phyloP scores from a whole-genome alignment of 495 filamentous ascomycete genomes.

The Sordaria brevicollis region DNA sequence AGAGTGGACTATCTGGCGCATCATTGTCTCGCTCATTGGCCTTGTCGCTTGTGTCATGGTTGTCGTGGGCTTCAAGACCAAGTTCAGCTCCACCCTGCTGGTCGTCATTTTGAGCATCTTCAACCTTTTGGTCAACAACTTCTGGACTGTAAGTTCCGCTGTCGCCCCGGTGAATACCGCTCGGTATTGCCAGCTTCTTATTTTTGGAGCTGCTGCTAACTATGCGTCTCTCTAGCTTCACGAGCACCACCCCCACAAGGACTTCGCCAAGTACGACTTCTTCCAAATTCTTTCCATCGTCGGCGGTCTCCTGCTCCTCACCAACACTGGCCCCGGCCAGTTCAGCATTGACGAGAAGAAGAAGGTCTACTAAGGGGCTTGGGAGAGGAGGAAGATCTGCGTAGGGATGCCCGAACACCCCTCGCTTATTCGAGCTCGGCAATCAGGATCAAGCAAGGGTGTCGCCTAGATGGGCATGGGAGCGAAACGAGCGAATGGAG shows the following conservation, averaged over 20 bases:
- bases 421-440: neutral
- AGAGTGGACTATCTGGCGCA: constrained; percentile 77
- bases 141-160: constrained; percentile 95
- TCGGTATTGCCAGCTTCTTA: neutral
- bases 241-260: constrained; percentile 95
- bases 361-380: constrained; percentile 77
- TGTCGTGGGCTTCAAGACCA: constrained; percentile 98
- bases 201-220: constrained; percentile 6
- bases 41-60: constrained; percentile 95
- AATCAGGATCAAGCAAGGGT: neutral
- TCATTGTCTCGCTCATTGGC: constrained; percentile 73
- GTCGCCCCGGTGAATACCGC: neutral
- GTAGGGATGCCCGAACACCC: neutral
- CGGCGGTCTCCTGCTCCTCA: constrained; percentile 84
- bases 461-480: neutral
- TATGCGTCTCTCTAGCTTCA: constrained; percentile 56
- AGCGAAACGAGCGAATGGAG: neutral
- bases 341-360: constrained; percentile 99
- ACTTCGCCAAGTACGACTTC: constrained; percentile 99
- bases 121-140: constrained; percentile 97
- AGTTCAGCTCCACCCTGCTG: constrained; percentile 89
- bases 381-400: neutral
- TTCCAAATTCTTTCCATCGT: constrained; percentile 99
- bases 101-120: constrained; percentile 93
- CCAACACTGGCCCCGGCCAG: constrained; percentile 97